A percentile compares a stretch with the other conserved stretches of the same genome.
Evolutionary conservation across 139 green algal species (phyloP).

Genomic region (Monoraphidium neglectum): DNA sequence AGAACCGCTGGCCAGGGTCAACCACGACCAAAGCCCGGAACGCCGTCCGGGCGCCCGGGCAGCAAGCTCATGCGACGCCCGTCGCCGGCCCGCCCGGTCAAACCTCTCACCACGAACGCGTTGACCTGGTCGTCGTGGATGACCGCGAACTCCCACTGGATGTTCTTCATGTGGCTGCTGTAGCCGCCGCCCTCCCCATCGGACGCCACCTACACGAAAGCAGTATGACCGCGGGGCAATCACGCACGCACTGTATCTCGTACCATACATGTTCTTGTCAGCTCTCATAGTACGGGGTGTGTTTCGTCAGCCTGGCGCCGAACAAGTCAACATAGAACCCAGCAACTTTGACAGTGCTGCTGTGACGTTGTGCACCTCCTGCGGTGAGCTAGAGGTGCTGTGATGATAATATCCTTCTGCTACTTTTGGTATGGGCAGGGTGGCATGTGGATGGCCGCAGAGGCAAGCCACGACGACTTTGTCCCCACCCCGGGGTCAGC

Average conservation of each 20-base stretch:
- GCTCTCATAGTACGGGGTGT: neutral
- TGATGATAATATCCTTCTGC: neutral
- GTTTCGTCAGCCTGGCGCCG: neutral
- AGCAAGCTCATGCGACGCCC: no score
- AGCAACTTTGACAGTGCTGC: neutral
- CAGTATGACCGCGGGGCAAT: neutral
- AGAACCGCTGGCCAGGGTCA: no score
- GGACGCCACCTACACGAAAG: conserved; percentile 30
- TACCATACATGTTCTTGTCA: neutral
- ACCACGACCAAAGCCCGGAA: no score
- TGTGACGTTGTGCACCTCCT: neutral
- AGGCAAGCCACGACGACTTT: neutral
- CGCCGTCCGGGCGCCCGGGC: no score
- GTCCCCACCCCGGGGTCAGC: neutral
- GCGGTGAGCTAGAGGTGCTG: neutral
- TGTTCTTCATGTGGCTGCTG: conserved; percentile 56
- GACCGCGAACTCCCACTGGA: conserved; percentile 88
- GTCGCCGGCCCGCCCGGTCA: no score
- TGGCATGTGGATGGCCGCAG: neutral
- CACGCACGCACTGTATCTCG: neutral
- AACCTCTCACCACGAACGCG: conserved; percentile 88
- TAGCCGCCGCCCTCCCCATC: conserved; percentile 60
- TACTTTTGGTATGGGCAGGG: no score
- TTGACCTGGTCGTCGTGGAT: conserved; percentile 74
- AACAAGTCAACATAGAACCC: neutral